Evolutionary conservation across 2,329 filamentous ascomycete genomes (phyloP), one percentile per base, ranked within the genome.

Genomic region (Capronia americana): DNA sequence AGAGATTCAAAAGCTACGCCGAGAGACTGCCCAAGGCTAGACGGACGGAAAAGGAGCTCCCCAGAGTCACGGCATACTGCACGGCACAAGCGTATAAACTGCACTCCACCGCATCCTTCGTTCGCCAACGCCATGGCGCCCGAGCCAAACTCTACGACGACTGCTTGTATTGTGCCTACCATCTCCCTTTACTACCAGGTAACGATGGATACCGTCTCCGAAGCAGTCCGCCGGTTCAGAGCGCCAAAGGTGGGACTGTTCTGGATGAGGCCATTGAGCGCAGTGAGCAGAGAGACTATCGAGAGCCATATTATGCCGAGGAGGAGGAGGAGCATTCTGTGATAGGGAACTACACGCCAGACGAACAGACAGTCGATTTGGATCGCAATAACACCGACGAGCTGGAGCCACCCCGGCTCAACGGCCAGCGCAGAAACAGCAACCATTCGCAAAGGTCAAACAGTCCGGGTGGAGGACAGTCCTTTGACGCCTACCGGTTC

Each of bases 101-200:
- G 80, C 90, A 91, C 73, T 87, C 89, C 28, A 92, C 93, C n/a
- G 92, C 93, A 14, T 88, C 92, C 38, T 99, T 99, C 76, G 83
- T 97, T 68, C 90, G 91, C 73, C 91, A 92, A 70, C 90, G 90
- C 74, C 95, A 99, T 79, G 89, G 91, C 34, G 94, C 93, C 0
- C 90, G 93, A 79, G 96, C 94, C 14, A 99, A 99, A 79, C 84
- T 98, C 4, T 99, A 99, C 79, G 95, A 99, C 77, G 95, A 99
- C 78, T 99, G 95, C 75, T 83, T 99, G 26, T 99, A 99, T 76
- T 92, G 90, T 28, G 94, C 97, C 56, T 99, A 99, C 78, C 93
- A 97, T 76, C 82, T 97, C 32, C 95, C 95, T 4, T 81, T 99
- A 17, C 83, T 98, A 61, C 90, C 92, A 2, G 95, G 94, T 0